Evolutionary conservation across 768 basidiomycete species (phyloP), one percentile per base, ranked within the genome.

Genomic region (Collybia sordida): DNA sequence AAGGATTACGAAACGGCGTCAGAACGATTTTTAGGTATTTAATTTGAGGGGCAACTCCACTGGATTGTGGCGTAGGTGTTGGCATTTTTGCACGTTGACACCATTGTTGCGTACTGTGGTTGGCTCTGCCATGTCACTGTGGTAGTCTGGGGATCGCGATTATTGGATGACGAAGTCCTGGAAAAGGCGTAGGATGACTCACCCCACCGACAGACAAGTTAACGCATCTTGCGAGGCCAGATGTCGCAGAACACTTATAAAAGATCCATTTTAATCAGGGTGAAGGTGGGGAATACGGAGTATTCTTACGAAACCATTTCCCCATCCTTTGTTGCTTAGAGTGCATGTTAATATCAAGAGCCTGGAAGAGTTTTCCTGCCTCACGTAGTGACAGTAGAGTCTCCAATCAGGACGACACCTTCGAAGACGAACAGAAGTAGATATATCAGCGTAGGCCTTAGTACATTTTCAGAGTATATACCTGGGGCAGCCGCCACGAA

Each of bases 331-430:
- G 27, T 27, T 27, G 27, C 27, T 27, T 27, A 5, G n/a, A 2
- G 45, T 37, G 22, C 17, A 34, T 36, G 34, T 47, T 18, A 5
- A 22, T 23, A 47, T 24, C 6, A 31, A 1, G 18, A 47, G 11
- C 35, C 19, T 23, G 6, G 15, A 5, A n/a, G 24, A 23, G 25
- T 37, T 24, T 3, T 36, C 9, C 3, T 14, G 15, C 9, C 45
- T 47, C 35, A 47, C 45, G 21, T 37, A 5, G 45, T 47, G n/a
- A 47, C 45, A 15, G 45, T 47, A 24, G 45, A 47, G 14, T 47
- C 45, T 14, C 45, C 35, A n/a, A 47, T 47, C 21, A 37, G 35
- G n/a, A 47, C 5, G 21, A 47, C 25, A 18, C 45, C 45, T 47
- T 5, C 18, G 9, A 27, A 27, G 21, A 9, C 15, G 23, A 25